These are phyloP conservation scores for Pterocarpus macrocarpus DNA, from an alignment of 306 rosid genomes.

Conservation along the genomic window DNA sequence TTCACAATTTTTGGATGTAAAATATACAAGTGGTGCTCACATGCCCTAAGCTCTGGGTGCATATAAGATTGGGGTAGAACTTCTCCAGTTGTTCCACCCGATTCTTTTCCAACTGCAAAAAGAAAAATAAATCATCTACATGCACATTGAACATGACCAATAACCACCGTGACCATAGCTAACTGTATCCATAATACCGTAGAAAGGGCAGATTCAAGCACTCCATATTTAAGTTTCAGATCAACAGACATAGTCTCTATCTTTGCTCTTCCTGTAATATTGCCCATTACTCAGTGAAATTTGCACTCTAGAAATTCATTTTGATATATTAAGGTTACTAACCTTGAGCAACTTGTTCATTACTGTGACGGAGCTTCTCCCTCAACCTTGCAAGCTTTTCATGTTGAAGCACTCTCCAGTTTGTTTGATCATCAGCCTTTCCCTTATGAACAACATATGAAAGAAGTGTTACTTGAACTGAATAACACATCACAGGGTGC, in stretches of 20 bases:
- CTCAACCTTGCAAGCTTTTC: slow-evolving; percentile 80
- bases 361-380: slow-evolving; percentile 72
- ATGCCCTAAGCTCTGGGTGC: slow-evolving; percentile 93
- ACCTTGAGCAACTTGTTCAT: slow-evolving; percentile 80
- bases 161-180: slow-evolving; percentile 17
- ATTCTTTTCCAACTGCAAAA: slow-evolving; percentile 80
- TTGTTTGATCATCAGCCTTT: slow-evolving; percentile 84
- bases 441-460: slow-evolving; percentile 62
- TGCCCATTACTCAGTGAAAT: slow-evolving; percentile 44
- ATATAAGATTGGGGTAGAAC: slow-evolving; percentile 84
- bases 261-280: slow-evolving; percentile 76
- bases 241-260: slow-evolving; percentile 65
- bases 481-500: slow-evolving; percentile 24
- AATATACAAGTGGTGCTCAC: slow-evolving; percentile 60
- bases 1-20: slow-evolving; percentile 33
- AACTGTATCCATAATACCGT: slow-evolving; percentile 58
- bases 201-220: slow-evolving; percentile 79
- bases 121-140: slow-evolving; percentile 43
- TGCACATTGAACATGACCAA: slow-evolving; percentile 32
- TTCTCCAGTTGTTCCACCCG: slow-evolving; percentile 88
- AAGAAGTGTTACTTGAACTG: slow-evolving; percentile 42
- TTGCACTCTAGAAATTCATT: slow-evolving; percentile 27
- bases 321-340: slow-evolving; percentile 30
- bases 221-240: slow-evolving; percentile 72
- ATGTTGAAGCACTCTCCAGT: slow-evolving; percentile 84